phyloP scores from a whole-genome alignment of 2,329 filamentous ascomycete species.

The Ophiostoma perfectum region DNA sequence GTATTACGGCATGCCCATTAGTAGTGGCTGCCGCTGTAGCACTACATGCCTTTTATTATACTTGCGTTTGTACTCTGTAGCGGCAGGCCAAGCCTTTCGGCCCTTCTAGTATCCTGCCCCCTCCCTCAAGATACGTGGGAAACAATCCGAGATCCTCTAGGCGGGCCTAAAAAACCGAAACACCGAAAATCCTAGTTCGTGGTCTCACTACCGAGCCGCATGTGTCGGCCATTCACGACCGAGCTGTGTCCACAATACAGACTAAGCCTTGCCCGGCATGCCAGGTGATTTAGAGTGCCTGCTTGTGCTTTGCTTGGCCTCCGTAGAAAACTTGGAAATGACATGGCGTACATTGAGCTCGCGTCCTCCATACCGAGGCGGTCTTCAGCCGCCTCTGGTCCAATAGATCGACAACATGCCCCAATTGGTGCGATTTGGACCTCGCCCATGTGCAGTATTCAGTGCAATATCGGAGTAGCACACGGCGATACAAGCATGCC shows the following conservation, averaged over 20 bases:
- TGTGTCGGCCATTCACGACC: background rate
- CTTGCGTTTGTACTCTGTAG: conserved; percentile 1
- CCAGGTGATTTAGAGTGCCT: background rate
- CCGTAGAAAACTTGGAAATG: no score
- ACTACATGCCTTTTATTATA: background rate
- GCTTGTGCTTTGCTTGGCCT: background rate
- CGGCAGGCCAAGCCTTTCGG: conserved; percentile 2
- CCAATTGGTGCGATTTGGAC: conserved; percentile 15
- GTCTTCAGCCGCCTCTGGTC: background rate
- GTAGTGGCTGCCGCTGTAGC: background rate
- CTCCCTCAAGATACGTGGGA: no score
- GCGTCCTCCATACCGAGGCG: conserved; percentile 2
- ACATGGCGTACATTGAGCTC: background rate
- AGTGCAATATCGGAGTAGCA: conserved; percentile 1
- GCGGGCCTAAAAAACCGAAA: background rate
- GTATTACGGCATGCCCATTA: no score
- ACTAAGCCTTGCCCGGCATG: conserved; percentile 6
- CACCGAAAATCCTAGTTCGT: background rate
- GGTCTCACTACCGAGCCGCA: background rate
- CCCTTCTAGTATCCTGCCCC: background rate
- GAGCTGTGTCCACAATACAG: background rate
- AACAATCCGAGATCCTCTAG: background rate
- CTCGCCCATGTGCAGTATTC: background rate
- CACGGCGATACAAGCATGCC: background rate
- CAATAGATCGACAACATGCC: conserved; percentile 14